Evolutionary conservation across 306 rosid species (phyloP), one percentile per base, ranked within the genome.

Genomic region (Alnus rubra): DNA sequence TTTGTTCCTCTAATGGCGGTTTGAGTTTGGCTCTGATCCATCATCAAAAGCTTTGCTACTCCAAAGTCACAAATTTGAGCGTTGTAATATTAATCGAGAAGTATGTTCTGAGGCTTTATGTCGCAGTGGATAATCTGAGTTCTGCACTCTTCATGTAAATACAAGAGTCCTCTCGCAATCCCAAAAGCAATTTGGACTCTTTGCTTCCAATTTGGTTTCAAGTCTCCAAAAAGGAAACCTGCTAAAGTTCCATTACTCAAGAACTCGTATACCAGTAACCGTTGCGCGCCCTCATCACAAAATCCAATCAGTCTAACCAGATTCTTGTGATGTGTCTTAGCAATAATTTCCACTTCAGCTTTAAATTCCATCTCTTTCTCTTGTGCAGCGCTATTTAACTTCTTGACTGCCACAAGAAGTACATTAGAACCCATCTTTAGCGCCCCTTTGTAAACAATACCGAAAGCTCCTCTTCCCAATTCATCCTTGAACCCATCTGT

Each of bases 371-470:
- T 74, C 45, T 85, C 84, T 49, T 35, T 80, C 45, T 88, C 84
- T 30, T 83, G 76, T 62, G 77, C 55, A 71, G 71, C n/a, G 44
- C 71, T 76, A 82, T 90, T 55, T 75, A 91, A 71, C 74, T 48
- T 82, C 58, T 90, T 88, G 5, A 88, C 89, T 0, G 96, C 96
- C 30, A 83, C 81, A 2, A 23, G 28, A 23, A 6, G 79, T 2
- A 11, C 9, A 4, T 7, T 10, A 50, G 84, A 63, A 28, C 51
- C 1, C 50, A 30, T 62, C 6, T 62, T 30, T 5, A 31, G 1
- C 12, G 77, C 35, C 19, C 83, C 74, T 62, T 62, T 31, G 69
- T 62, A 62, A 33, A 86, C 89, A 64, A 78, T 3, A 18, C 79
- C 89, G 44, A 86, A 86, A 81, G 79, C 75, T 77, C 83, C 79